phyloP scores from a whole-genome alignment of 169 alveolate genomes.

The Cryptosporidium sp. region DNA sequence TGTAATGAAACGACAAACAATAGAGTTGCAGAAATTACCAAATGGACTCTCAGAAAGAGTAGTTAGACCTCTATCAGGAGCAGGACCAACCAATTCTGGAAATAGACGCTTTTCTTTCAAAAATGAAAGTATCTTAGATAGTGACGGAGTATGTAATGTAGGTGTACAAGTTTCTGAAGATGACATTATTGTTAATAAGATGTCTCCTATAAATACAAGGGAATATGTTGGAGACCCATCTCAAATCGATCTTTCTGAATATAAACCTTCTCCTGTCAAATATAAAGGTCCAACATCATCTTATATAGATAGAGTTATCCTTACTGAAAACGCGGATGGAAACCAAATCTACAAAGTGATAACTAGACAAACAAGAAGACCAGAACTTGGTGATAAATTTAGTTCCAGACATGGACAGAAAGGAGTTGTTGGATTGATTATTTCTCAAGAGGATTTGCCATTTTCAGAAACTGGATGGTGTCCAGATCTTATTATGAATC shows the following conservation, averaged over 20 bases:
- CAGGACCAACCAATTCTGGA: neutral
- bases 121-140: constrained; percentile 83
- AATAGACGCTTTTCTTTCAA: constrained; percentile 29
- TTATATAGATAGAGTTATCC: constrained; percentile 94
- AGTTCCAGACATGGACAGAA: constrained; percentile 99
- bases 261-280: constrained; percentile 76
- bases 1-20: constrained; percentile 83
- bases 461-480: constrained; percentile 99
- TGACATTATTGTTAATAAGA: constrained; percentile 90
- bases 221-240: constrained; percentile 80
- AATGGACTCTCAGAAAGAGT: constrained; percentile 84
- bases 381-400: constrained; percentile 98
- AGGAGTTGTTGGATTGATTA: constrained; percentile 99
- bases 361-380: constrained; percentile 93
- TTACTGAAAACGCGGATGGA: constrained; percentile 92
- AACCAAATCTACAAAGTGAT: constrained; percentile 92
- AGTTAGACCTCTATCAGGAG: neutral
- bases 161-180: constrained; percentile 92
- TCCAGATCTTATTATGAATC: constrained; percentile 99
- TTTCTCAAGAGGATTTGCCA: constrained; percentile 97
- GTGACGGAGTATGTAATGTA: constrained; percentile 93
- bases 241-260: constrained; percentile 76
- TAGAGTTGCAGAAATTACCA: constrained; percentile 84
- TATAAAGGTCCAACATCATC: constrained; percentile 90
- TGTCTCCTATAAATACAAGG: constrained; percentile 83